phyloP scores from a whole-genome alignment of 1,284 basidiomycete species.

The Ceratobasidium sp. region DNA sequence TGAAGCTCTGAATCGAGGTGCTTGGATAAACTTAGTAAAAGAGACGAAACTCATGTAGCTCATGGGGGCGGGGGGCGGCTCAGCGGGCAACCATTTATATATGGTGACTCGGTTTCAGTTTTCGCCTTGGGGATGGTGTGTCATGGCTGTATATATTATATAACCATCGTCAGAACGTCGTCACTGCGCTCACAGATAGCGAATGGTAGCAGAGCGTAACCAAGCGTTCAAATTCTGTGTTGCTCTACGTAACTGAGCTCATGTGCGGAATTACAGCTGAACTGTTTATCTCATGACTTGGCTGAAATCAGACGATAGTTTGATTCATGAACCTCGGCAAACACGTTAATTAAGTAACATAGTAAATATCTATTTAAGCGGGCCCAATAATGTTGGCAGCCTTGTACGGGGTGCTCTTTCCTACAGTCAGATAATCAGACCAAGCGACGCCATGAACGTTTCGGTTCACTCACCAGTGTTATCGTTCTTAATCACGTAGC shows the following conservation, averaged over 20 bases:
- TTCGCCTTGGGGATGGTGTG: too few species aligned
- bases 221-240: background rate
- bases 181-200: background rate
- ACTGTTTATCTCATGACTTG: background rate
- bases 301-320: too few species aligned
- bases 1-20: background rate
- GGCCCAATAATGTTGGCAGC: background rate
- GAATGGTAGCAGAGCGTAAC: background rate
- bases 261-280: background rate
- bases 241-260: background rate
- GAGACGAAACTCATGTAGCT: background rate
- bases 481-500: constrained; percentile 27
- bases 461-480: constrained; percentile 1
- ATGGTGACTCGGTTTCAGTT: too few species aligned
- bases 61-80: background rate
- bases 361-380: background rate
- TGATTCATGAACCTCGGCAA: too few species aligned
- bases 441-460: background rate
- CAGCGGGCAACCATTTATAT: too few species aligned
- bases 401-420: constrained; percentile 27
- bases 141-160: too few species aligned
- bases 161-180: background rate
- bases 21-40: background rate
- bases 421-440: background rate
- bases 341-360: too few species aligned